Conservation (phyloP, 2,329 filamentous ascomycete genomes). For the Bertia moriformis region DNA sequence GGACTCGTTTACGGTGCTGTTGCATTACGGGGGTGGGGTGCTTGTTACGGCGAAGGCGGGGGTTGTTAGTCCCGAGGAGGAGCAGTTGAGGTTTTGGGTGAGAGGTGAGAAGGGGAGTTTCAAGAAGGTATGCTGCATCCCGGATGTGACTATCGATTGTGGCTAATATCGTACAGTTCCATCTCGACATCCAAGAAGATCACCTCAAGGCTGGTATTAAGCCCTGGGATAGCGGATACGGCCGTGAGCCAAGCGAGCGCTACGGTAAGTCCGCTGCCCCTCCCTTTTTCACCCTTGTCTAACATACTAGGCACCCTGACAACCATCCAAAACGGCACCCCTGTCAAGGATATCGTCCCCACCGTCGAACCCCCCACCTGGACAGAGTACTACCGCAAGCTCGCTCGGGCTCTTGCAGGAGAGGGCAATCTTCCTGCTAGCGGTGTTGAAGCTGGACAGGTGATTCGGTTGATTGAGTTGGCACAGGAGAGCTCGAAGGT, state of each 20-base stretch:
- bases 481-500: slow-evolving; percentile 34
- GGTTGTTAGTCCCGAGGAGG: slow-evolving; percentile 51
- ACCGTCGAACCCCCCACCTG: slow-evolving; percentile 56
- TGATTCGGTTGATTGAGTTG: slow-evolving; percentile 40
- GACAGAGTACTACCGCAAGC: slow-evolving; percentile 44
- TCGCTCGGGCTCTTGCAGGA: slow-evolving; percentile 34
- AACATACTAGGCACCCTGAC: slow-evolving; percentile 22
- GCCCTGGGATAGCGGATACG: slow-evolving; percentile 49
- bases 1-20: slow-evolving; percentile 45
- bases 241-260: slow-evolving; percentile 40
- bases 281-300: too few relatives aligned
- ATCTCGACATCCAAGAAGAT: slow-evolving; percentile 61
- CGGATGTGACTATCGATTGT: too few relatives aligned
- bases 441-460: slow-evolving; percentile 32
- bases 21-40: slow-evolving; percentile 49
- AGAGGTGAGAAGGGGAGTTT: slow-evolving; percentile 62
- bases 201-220: slow-evolving; percentile 51
- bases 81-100: slow-evolving; percentile 65
- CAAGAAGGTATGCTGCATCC: slow-evolving; percentile 38
- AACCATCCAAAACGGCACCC: slow-evolving; percentile 32
- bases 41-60: slow-evolving; percentile 57
- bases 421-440: slow-evolving; percentile 35
- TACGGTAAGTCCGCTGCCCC: slow-evolving; percentile 27
- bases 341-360: slow-evolving; percentile 32
- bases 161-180: slow-evolving; percentile 15